Evolutionary conservation across 441 rosid species (phyloP), one percentile per base, ranked within the genome.

Genomic region (Brassica balearica): DNA sequence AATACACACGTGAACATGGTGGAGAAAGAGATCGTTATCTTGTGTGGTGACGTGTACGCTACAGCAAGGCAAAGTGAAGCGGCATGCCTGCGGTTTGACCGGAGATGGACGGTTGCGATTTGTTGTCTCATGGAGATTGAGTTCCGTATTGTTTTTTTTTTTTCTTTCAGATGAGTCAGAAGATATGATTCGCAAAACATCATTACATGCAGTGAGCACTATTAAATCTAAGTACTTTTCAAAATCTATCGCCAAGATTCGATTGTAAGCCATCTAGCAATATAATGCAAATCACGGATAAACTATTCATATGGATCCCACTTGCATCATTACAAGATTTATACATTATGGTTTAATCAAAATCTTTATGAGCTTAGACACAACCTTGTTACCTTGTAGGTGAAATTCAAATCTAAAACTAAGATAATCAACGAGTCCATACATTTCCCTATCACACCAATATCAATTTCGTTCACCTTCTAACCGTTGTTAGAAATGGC

Each of bases 401-500:
- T 36, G 43, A 36, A 36, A 36, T 36, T 36, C 43, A 36, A 36
- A 36, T 36, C 43, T 36, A 36, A 36, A 36, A 36, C 10, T 36
- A 36, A 36, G 43, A 36, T 36, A 36, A 80, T 63, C 63, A 64
- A 43, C 53, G 4, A 20, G 43, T 74, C 53, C 74, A 61, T 61
- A 51, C 48, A 73, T 68, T 60, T 8, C 12, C n/a, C 41, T 62
- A 25, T 59, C 27, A 11, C 38, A 11, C 38, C 70, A 51, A 22
- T 46, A 46, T 32, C 63, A 48, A 17, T 15, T 14, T 63, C 27
- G 41, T 69, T 80, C 73, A 80, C 3, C 77, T 65, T 48, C 77
- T 25, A 38, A 29, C 17, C 22, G 67, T 71, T 1, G 64, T 63
- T 56, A 91, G 87, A 77, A 91, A 91, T 15, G 94, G 94, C 73